These are phyloP conservation scores for Flaveria trinervia DNA, from an alignment of 129 eudicot genomes.

Conservation along the genomic window DNA sequence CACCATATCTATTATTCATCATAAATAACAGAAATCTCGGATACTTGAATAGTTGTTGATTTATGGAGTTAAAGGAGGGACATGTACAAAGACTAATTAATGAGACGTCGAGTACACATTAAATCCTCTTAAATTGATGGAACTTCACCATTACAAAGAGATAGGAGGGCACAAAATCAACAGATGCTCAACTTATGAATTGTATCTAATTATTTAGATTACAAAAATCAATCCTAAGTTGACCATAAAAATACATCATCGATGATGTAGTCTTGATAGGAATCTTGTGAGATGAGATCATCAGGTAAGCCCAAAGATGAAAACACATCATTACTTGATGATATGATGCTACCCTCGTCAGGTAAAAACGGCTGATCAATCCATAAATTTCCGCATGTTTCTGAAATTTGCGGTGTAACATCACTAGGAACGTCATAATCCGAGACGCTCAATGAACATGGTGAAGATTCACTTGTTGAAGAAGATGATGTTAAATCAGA, in stretches of 20 bases:
- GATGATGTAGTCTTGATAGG: constrained; percentile 19
- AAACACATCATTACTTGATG: constrained; percentile 27
- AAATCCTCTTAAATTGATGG: no score
- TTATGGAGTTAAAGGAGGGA: no score
- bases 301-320: constrained; percentile 22
- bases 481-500: constrained; percentile 26
- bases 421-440: constrained; percentile 29
- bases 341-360: constrained; percentile 14
- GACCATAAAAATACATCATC: constrained; percentile 33
- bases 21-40: no score
- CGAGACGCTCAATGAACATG: constrained; percentile 24
- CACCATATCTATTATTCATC: no score
- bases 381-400: not conserved
- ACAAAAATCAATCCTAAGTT: not conserved
- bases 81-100: no score
- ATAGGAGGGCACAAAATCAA: not conserved
- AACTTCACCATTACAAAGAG: no score
- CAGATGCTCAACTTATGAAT: constrained; percentile 1
- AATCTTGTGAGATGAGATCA: constrained; percentile 15
- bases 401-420: constrained; percentile 23
- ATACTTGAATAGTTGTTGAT: no score
- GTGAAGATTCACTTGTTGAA: constrained; percentile 28
- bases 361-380: constrained; percentile 15
- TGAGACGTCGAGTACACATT: no score
- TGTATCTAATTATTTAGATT: not conserved